phyloP scores from a whole-genome alignment of 2,329 filamentous ascomycete genomes.

The Zarea fungicola region DNA sequence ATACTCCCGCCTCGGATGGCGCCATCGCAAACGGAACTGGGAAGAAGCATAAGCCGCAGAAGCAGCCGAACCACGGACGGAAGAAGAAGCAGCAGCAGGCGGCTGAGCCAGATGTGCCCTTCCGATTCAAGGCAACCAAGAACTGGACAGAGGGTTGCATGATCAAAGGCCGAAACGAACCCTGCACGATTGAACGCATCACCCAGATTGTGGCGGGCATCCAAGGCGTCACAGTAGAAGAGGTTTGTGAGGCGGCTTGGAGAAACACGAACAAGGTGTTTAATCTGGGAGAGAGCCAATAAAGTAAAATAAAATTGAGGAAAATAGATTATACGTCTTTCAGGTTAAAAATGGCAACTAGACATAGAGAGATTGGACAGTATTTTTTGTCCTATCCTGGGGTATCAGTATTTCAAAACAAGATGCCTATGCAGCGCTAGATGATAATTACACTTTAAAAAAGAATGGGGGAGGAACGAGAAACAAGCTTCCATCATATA shows the following conservation, averaged over 20 bases:
- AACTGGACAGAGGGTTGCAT: constrained; percentile 86
- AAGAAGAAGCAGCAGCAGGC: constrained; percentile 50
- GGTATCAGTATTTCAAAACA: constrained; percentile 13
- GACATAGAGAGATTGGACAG: constrained; percentile 10
- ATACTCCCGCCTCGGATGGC: constrained; percentile 12
- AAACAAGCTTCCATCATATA: constrained; percentile 29
- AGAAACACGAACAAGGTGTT: constrained; percentile 77
- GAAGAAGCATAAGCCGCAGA: constrained; percentile 30
- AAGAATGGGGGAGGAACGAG: background rate
- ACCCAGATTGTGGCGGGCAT: constrained; percentile 85
- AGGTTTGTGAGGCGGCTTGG: constrained; percentile 84
- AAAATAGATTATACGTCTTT: background rate
- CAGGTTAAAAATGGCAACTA: constrained; percentile 9
- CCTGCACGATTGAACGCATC: constrained; percentile 78
- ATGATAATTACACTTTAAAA: background rate
- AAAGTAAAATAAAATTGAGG: constrained; percentile 21
- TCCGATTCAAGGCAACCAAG: constrained; percentile 78
- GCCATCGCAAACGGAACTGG: constrained; percentile 12
- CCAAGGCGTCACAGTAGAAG: constrained; percentile 72
- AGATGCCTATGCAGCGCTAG: constrained; percentile 4
- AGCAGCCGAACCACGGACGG: constrained; percentile 13
- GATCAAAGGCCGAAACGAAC: constrained; percentile 94
- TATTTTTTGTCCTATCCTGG: background rate
- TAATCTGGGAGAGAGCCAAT: constrained; percentile 52
- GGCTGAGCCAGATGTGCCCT: constrained; percentile 58